phyloP scores from a whole-genome alignment of 2,329 filamentous ascomycete genomes.

The Beauveria medogensis region DNA sequence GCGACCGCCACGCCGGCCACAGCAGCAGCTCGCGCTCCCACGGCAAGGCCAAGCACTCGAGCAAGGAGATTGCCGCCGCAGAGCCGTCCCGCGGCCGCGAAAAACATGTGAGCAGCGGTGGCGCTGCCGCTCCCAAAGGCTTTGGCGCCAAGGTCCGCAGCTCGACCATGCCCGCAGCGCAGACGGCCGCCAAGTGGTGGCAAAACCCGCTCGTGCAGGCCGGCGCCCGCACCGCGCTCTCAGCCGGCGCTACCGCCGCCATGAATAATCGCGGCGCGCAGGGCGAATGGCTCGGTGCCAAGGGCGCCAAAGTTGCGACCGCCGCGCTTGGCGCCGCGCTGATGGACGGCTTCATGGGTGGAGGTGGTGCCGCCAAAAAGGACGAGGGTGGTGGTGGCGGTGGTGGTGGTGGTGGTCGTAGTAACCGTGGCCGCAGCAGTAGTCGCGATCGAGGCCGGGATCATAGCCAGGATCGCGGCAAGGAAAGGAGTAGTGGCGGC shows the following conservation, averaged over 20 bases:
- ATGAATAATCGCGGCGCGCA: slow-evolving; percentile 37
- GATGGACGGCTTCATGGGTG: slow-evolving; percentile 36
- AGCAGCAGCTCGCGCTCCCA: background rate
- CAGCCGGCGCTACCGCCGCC: slow-evolving; percentile 40
- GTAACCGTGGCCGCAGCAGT: background rate
- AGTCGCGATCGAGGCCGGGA: background rate
- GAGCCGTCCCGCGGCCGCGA: slow-evolving; percentile 3
- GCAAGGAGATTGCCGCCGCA: background rate
- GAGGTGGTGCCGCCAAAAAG: slow-evolving; percentile 17
- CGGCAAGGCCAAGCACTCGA: slow-evolving; percentile 5
- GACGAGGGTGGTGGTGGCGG: slow-evolving; percentile 13
- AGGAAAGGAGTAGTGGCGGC: background rate
- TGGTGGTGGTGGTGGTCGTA: background rate
- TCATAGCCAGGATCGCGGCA: background rate
- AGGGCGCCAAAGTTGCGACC: slow-evolving; percentile 40
- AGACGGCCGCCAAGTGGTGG: slow-evolving; percentile 26
- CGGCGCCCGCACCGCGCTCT: slow-evolving; percentile 38
- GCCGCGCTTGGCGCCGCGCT: slow-evolving; percentile 41
- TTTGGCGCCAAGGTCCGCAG: slow-evolving; percentile 17
- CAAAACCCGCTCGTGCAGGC: slow-evolving; percentile 30
- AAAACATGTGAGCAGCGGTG: slow-evolving; percentile 15
- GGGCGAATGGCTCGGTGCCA: slow-evolving; percentile 39
- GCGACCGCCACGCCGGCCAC: slow-evolving; percentile 3
- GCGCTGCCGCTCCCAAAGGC: background rate
- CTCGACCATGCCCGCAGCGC: slow-evolving; percentile 26